phyloP scores from a whole-genome alignment of 306 rosid genomes.

The Casuarina cunninghamiana region DNA sequence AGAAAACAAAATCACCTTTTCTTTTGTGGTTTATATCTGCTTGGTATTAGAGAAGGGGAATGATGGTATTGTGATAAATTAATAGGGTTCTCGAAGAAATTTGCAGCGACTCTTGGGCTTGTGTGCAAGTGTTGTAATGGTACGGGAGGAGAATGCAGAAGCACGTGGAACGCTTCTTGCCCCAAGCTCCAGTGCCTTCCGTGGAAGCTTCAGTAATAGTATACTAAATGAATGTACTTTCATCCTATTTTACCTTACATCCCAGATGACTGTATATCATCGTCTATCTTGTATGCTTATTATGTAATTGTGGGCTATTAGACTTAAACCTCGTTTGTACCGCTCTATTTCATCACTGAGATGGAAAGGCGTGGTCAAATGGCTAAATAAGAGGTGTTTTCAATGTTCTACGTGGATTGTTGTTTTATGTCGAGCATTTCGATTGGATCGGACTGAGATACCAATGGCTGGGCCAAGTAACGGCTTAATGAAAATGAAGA shows the following conservation, averaged over 20 bases:
- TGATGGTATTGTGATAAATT: conserved; percentile 18
- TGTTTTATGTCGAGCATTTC: no score
- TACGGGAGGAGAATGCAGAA: conserved; percentile 22
- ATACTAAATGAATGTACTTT: neutral
- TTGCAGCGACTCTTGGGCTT: conserved; percentile 17
- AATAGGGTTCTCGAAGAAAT: conserved; percentile 23
- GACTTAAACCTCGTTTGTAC: no score
- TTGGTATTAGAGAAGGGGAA: conserved; percentile 8
- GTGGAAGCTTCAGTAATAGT: conserved; percentile 15
- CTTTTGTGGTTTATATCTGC: no score
- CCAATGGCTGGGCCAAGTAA: no score
- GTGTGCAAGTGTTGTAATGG: conserved; percentile 36
- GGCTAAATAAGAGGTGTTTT: neutral
- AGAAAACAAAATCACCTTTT: neutral
- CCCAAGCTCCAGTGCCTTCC: conserved; percentile 26
- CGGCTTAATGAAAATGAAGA: no score
- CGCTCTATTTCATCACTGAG: no score
- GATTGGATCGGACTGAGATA: no score
- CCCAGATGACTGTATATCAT: neutral
- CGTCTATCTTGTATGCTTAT: neutral
- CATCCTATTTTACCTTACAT: neutral
- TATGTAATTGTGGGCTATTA: neutral
- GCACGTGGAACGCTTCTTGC: conserved; percentile 24
- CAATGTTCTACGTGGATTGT: no score
- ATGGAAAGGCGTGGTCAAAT: no score